Conservation (phyloP, 2,329 filamentous ascomycete genomes). For the Ceratocystis papillata region DNA sequence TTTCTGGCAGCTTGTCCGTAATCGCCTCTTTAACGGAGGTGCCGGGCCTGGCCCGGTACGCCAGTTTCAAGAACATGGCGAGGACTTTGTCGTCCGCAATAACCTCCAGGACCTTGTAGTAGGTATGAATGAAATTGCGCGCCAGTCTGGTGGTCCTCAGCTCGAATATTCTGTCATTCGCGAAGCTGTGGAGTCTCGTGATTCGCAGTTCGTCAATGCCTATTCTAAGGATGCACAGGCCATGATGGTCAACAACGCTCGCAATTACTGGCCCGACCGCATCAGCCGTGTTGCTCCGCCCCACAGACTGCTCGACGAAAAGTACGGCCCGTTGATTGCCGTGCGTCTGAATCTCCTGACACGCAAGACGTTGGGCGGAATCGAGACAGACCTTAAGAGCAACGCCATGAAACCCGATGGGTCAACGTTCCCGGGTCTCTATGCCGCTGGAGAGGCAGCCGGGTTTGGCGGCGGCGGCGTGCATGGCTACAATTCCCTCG, state of each 20-base stretch:
- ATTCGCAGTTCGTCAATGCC: slow-evolving; percentile 45
- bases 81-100: slow-evolving; percentile 49
- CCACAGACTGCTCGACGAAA: slow-evolving; percentile 43
- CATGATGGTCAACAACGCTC: slow-evolving; percentile 50
- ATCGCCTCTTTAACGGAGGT: slow-evolving; percentile 39
- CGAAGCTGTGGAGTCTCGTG: slow-evolving; percentile 42
- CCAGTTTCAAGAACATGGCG: slow-evolving; percentile 47
- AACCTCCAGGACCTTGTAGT: slow-evolving; percentile 44
- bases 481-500: slow-evolving; percentile 51
- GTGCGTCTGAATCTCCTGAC: slow-evolving; percentile 51
- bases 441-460: slow-evolving; percentile 49
- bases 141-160: slow-evolving; percentile 36
- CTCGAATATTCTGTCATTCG: slow-evolving; percentile 39
- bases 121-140: slow-evolving; percentile 49
- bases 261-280: slow-evolving; percentile 46
- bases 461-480: slow-evolving; percentile 53
- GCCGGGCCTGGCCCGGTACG: slow-evolving; percentile 47
- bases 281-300: slow-evolving; percentile 42
- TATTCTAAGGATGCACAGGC: slow-evolving; percentile 52
- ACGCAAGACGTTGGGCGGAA: slow-evolving; percentile 49
- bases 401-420: slow-evolving; percentile 44
- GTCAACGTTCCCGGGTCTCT: slow-evolving; percentile 42
- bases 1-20: slow-evolving; percentile 41
- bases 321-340: slow-evolving; percentile 49
- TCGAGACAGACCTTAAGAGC: slow-evolving; percentile 49